Conservation (phyloP, 257 asterid species). For the Solanum chmielewskii region DNA sequence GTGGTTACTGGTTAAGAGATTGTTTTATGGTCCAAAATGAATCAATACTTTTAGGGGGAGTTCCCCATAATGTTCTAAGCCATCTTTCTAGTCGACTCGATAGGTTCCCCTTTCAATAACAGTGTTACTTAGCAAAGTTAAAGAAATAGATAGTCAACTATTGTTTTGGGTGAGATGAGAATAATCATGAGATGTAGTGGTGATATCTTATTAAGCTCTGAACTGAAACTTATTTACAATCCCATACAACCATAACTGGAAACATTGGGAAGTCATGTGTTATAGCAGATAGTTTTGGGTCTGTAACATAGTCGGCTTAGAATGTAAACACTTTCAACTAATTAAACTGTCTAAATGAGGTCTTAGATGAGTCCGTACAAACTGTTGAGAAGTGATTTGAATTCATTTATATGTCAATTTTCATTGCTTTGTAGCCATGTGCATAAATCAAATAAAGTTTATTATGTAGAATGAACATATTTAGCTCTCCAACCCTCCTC, state of each 20-base stretch:
- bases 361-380: background rate
- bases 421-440: background rate
- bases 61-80: background rate
- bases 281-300: background rate
- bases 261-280: background rate
- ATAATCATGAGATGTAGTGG: background rate
- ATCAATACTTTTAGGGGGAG: background rate
- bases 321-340: background rate
- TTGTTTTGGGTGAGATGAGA: background rate
- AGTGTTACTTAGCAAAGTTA: background rate
- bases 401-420: background rate
- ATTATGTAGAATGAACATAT: background rate
- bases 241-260: background rate
- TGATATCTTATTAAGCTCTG: background rate
- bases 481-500: background rate
- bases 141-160: background rate
- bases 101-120: background rate
- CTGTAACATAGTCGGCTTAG: background rate
- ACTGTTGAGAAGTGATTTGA: background rate
- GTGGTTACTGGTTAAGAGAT: background rate
- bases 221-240: background rate
- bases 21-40: background rate
- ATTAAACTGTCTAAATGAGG: background rate
- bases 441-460: background rate
- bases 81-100: background rate